Evolutionary conservation across 2,329 filamentous ascomycete species (phyloP).

Genomic region (Macrophomina phaseolina): DNA sequence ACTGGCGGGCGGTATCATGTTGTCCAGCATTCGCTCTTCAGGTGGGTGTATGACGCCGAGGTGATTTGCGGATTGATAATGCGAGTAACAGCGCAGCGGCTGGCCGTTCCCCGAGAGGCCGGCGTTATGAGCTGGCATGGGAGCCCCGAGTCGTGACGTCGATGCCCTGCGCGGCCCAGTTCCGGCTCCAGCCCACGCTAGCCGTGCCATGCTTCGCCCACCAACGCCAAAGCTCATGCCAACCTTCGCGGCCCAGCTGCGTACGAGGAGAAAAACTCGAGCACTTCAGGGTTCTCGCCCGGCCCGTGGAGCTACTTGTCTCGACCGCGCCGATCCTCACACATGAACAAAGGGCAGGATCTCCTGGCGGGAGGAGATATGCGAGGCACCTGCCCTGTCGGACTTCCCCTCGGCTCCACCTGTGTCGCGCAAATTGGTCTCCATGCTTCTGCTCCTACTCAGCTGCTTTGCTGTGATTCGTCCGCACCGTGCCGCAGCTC

Average conservation of each 20-base stretch:
- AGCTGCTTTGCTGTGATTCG: not conserved
- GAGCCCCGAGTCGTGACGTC: slow-evolving; percentile 18
- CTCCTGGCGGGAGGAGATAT: not conserved
- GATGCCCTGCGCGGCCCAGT: not conserved
- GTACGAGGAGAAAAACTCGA: not conserved
- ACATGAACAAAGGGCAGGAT: not conserved
- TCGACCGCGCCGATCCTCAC: not conserved
- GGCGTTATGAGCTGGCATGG: slow-evolving; percentile 21
- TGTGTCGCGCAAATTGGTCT: not conserved
- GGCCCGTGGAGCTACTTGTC: not conserved
- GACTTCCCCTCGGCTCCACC: not conserved
- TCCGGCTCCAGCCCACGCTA: not conserved
- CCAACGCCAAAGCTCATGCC: not conserved
- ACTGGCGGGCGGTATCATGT: slow-evolving; percentile 6
- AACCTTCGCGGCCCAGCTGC: not conserved
- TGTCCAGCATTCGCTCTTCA: not conserved
- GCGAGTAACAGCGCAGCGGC: slow-evolving; percentile 5
- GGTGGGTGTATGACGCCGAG: slow-evolving; percentile 15
- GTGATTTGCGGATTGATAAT: slow-evolving; percentile 20
- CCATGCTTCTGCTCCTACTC: not conserved
- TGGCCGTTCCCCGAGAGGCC: slow-evolving; percentile 8
- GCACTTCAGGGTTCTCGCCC: not conserved
- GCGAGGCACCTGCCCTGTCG: not conserved
- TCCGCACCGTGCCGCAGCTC: not conserved
- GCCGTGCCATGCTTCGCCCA: too few species aligned